A percentile compares a stretch with the other conserved stretches of the same genome.
Evolutionary conservation across 148 eudicot species (phyloP).

Genomic region (Salicornia ramosissima): DNA sequence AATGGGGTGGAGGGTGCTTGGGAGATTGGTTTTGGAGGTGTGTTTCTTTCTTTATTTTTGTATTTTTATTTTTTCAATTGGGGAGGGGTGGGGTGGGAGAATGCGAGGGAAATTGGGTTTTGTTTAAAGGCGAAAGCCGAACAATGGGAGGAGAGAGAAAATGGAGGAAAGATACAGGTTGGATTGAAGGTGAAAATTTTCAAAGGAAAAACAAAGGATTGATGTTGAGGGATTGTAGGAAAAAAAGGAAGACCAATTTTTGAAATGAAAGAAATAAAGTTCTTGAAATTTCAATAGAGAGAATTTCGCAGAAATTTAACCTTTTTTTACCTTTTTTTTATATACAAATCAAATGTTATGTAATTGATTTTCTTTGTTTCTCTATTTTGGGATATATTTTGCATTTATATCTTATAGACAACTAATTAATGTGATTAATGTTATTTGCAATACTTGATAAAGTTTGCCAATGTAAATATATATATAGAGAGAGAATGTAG

Average conservation of each 20-base stretch:
- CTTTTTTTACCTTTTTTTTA: constrained; percentile 5
- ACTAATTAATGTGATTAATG: neutral
- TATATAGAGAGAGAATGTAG: no score
- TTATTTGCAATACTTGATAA: neutral
- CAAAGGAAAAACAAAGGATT: constrained; percentile 10
- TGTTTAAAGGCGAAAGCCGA: constrained; percentile 19
- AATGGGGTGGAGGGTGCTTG: neutral
- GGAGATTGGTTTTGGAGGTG: neutral
- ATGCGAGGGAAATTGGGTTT: constrained; percentile 6
- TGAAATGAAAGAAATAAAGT: neutral
- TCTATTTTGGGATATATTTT: constrained; percentile 2
- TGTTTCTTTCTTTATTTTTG: neutral
- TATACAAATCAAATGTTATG: neutral
- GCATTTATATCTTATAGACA: neutral
- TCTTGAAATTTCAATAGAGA: constrained; percentile 26
- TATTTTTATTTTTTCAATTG: neutral
- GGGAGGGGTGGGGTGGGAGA: constrained; percentile 16
- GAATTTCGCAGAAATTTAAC: constrained; percentile 42
- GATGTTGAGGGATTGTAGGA: constrained; percentile 51
- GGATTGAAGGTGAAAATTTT: constrained; percentile 10
- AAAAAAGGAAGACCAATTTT: constrained; percentile 6
- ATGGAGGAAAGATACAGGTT: constrained; percentile 16
- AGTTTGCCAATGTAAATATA: neutral
- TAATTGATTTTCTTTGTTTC: neutral
- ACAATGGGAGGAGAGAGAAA: constrained; percentile 17